A percentile compares a stretch with the other conserved stretches of the same genome.
These are phyloP conservation scores for Aschersonia sp. DNA, from an alignment of 2,329 filamentous ascomycete species.

Conservation along the genomic window DNA sequence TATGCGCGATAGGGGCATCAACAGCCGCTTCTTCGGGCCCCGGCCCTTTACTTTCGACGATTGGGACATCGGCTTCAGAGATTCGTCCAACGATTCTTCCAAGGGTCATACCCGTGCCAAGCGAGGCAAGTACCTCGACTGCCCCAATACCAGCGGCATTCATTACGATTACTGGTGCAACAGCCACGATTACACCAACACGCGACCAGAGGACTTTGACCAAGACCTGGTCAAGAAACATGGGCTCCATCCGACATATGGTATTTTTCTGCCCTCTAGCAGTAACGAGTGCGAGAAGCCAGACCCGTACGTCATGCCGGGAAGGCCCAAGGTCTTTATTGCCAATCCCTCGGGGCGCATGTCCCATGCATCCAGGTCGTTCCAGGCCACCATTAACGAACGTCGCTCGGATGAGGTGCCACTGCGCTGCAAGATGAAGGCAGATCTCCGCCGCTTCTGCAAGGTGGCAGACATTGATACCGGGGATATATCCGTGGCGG, in stretches of 20 bases:
- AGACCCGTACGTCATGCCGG: conserved; percentile 25
- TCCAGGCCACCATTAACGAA: conserved; percentile 19
- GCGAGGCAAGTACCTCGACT: conserved; percentile 37
- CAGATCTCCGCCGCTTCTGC: conserved; percentile 22
- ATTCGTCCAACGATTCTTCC: conserved; percentile 40
- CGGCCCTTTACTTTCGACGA: conserved; percentile 31
- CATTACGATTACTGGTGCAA: conserved; percentile 40
- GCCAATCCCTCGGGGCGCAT: conserved; percentile 30
- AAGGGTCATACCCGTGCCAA: conserved; percentile 37
- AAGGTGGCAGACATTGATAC: conserved; percentile 16
- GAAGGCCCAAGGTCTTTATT: conserved; percentile 33
- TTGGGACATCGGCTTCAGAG: conserved; percentile 44
- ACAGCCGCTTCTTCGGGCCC: conserved; percentile 37
- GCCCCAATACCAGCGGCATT: conserved; percentile 37
- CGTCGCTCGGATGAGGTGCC: conserved; percentile 18
- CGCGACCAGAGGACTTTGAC: conserved; percentile 35
- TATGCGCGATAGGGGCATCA: conserved; percentile 26
- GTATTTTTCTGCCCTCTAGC: conserved; percentile 34
- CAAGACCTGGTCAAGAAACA: conserved; percentile 32
- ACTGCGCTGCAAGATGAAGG: conserved; percentile 18
- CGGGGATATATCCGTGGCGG: conserved; percentile 18
- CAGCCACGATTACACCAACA: conserved; percentile 35
- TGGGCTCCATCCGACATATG: conserved; percentile 36
- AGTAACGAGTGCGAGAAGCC: conserved; percentile 28
- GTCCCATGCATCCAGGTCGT: conserved; percentile 32